Conservation (phyloP, 257 asterid genomes). For the Plantago ovata region DNA sequence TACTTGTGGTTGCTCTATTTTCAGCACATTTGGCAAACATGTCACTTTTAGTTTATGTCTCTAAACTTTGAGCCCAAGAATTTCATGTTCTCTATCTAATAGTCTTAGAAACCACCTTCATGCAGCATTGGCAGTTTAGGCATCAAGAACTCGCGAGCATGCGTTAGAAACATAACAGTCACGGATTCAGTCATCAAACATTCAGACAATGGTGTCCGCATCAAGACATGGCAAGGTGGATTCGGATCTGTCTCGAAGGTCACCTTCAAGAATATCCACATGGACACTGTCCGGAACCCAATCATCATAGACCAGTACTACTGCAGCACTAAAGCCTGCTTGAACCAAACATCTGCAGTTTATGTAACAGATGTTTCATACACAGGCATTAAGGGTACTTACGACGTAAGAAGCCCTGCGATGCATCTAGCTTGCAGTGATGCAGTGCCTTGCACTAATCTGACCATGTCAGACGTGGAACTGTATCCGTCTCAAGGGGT, state of each 20-base stretch:
- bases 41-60: neutral
- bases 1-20: neutral
- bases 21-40: neutral
- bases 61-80: neutral
- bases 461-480: constrained; percentile 63
- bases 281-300: constrained; percentile 89
- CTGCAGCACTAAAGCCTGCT: constrained; percentile 50
- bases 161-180: constrained; percentile 78
- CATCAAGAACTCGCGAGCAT: constrained; percentile 59
- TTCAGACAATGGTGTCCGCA: constrained; percentile 84
- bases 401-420: constrained; percentile 71
- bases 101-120: neutral
- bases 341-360: constrained; percentile 76
- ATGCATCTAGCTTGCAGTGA: constrained; percentile 84
- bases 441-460: constrained; percentile 69
- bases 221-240: constrained; percentile 99
- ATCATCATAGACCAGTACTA: constrained; percentile 85
- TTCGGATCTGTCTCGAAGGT: constrained; percentile 62
- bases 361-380: constrained; percentile 49
- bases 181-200: constrained; percentile 60
- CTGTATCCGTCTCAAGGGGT: constrained; percentile 56
- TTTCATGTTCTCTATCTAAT: neutral
- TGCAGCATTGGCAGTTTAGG: constrained; percentile 95
- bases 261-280: constrained; percentile 50
- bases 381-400: constrained; percentile 67